Conservation (phyloP, 441 rosid species). For the Eruca vesicaria region DNA sequence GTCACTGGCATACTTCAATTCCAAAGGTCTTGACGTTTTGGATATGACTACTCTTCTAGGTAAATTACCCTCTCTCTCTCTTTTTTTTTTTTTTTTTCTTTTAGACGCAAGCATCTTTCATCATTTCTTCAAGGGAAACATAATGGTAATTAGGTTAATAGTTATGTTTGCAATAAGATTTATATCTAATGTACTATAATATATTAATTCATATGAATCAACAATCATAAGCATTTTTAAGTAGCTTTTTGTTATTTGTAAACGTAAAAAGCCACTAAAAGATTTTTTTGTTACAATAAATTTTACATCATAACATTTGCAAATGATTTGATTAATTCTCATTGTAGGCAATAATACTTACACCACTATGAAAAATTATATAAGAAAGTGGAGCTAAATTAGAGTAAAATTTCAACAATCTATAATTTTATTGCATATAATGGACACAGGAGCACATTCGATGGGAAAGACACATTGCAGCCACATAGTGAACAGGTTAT, state of each 20-base stretch:
- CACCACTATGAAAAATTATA: not conserved
- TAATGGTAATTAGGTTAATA: not conserved
- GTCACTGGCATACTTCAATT: slow-evolving; percentile 58
- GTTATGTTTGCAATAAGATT: not conserved
- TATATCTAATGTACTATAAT: not conserved
- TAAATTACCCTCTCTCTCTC: slow-evolving; percentile 19
- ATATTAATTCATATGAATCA: not conserved
- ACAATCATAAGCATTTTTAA: not conserved
- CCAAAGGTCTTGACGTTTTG: slow-evolving; percentile 55
- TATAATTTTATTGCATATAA: not conserved
- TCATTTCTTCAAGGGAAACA: not conserved
- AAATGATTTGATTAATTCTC: not conserved
- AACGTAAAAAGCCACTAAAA: not conserved
- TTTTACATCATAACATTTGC: not conserved
- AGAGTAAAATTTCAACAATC: not conserved
- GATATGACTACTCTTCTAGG: slow-evolving; percentile 82
- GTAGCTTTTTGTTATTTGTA: not conserved
- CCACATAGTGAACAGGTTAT: slow-evolving; percentile 59
- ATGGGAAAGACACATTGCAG: slow-evolving; percentile 67
- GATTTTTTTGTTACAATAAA: not conserved
- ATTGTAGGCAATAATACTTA: not conserved
- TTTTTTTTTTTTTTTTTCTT: not conserved
- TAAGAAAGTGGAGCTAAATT: not conserved
- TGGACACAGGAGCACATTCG: slow-evolving; percentile 64
- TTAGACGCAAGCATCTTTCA: not conserved